These are phyloP conservation scores for Sistotremastrum niveocremeum DNA, from an alignment of 768 basidiomycete genomes.

Conservation along the genomic window DNA sequence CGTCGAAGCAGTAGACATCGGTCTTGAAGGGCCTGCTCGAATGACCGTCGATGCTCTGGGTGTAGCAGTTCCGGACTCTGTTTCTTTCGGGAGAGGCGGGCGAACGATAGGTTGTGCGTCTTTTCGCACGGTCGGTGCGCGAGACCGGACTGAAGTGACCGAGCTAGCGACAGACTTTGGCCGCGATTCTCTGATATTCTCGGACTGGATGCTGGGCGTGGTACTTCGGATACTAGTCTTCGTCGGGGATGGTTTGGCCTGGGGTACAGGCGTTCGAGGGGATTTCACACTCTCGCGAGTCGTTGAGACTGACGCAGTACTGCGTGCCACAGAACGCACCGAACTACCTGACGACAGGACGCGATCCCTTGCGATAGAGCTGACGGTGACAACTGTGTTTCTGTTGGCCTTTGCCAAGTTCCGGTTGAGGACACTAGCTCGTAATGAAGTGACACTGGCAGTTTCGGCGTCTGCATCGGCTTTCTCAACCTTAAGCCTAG, in stretches of 20 bases:
- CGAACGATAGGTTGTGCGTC: slow-evolving; percentile 3
- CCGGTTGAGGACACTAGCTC: slow-evolving; percentile 28
- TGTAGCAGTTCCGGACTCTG: slow-evolving; percentile 7
- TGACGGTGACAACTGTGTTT: slow-evolving; percentile 13
- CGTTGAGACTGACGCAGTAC: slow-evolving; percentile 21
- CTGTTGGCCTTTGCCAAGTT: slow-evolving; percentile 13
- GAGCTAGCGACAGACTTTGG: slow-evolving; percentile 20
- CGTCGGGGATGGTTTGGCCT: background rate
- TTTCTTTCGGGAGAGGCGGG: background rate
- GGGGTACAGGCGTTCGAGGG: slow-evolving; percentile 7
- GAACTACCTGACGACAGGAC: slow-evolving; percentile 22
- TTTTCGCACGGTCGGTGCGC: slow-evolving; percentile 25
- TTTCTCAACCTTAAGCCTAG: slow-evolving; percentile 8
- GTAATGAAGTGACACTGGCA: slow-evolving; percentile 32
- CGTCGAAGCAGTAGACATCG: slow-evolving; percentile 14
- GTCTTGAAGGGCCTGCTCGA: slow-evolving; percentile 13
- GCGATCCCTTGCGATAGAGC: slow-evolving; percentile 11
- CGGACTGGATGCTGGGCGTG: background rate
- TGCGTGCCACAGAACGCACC: slow-evolving; percentile 33
- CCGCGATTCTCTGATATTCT: slow-evolving; percentile 2
- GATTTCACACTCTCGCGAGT: slow-evolving; percentile 18
- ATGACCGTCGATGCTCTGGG: slow-evolving; percentile 15
- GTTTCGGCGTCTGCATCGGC: slow-evolving; percentile 25
- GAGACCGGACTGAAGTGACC: slow-evolving; percentile 22
- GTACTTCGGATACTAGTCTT: background rate